Percentiles rank a stretch among this genome's conserved stretches.
Conservation (phyloP, 1,284 basidiomycete genomes). For the Sphagnurus paluster region DNA sequence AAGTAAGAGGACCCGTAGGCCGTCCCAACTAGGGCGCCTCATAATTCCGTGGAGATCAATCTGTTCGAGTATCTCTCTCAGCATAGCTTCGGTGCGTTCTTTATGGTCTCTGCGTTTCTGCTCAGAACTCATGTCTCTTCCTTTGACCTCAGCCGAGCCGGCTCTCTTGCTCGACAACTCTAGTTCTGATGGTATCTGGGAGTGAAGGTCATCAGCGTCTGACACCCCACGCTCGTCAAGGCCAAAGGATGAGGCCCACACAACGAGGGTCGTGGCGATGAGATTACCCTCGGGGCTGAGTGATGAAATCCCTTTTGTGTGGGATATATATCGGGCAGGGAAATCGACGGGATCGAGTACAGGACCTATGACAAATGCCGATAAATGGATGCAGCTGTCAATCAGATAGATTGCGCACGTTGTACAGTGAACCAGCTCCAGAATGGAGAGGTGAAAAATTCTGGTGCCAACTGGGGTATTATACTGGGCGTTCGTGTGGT, state of each 20-base stretch:
- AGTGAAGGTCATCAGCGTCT: constrained; percentile 22
- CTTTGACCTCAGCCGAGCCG: constrained; percentile 12
- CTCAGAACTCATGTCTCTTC: constrained; percentile 17
- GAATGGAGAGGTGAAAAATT: constrained; percentile 83
- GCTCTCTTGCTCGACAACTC: no score
- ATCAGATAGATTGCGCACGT: constrained; percentile 52
- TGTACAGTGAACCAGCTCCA: constrained; percentile 82
- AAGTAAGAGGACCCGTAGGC: constrained; percentile 75
- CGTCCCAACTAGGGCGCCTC: constrained; percentile 84
- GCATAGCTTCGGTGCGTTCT: constrained; percentile 52
- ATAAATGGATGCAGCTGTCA: not conserved
- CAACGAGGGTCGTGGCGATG: constrained; percentile 69
- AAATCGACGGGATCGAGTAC: constrained; percentile 78
- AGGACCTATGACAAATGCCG: constrained; percentile 47
- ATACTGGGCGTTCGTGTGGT: constrained; percentile 38
- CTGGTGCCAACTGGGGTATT: constrained; percentile 70
- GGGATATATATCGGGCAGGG: constrained; percentile 61
- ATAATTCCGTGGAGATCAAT: constrained; percentile 79
- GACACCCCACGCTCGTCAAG: constrained; percentile 71
- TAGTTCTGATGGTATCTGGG: constrained; percentile 18
- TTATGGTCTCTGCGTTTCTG: constrained; percentile 33
- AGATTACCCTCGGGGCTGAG: constrained; percentile 63
- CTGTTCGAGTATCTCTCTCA: constrained; percentile 72
- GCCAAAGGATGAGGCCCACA: constrained; percentile 87
- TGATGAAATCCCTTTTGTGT: constrained; percentile 55